Conservation (phyloP, 2,329 filamentous ascomycete genomes). For the Lojkania enalia region DNA sequence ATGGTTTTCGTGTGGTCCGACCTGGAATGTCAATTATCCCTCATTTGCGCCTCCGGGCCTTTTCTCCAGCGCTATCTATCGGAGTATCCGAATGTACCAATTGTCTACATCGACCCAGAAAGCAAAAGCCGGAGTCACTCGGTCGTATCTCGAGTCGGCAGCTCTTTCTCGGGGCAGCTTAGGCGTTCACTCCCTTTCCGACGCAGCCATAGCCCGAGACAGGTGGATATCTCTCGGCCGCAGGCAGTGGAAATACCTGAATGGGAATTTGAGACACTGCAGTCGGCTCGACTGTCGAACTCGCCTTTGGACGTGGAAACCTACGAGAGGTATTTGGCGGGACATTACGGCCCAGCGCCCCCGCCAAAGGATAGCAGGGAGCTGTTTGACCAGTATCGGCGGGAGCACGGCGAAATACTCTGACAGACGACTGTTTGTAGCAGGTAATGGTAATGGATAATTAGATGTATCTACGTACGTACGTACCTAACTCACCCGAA, state of each 20-base stretch:
- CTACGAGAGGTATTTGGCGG: constrained; percentile 23
- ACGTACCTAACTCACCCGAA: background rate
- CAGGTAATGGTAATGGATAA: no score
- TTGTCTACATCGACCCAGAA: constrained; percentile 10
- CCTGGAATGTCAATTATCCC: constrained; percentile 28
- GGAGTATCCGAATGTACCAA: constrained; percentile 10
- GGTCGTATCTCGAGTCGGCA: constrained; percentile 20
- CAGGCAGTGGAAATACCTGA: constrained; percentile 19
- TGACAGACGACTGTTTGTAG: no score
- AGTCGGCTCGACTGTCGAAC: constrained; percentile 5
- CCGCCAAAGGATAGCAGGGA: constrained; percentile 24
- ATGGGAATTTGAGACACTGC: constrained; percentile 22
- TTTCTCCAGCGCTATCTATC: constrained; percentile 24
- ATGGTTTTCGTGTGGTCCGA: constrained; percentile 28
- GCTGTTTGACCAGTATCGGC: constrained; percentile 22
- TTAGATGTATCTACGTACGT: background rate
- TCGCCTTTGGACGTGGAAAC: constrained; percentile 13
- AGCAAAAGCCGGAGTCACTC: constrained; percentile 13
- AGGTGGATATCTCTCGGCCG: constrained; percentile 15
- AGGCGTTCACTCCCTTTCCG: constrained; percentile 12
- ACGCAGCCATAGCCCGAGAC: constrained; percentile 8
- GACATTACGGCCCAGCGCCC: constrained; percentile 22
- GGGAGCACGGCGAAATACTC: constrained; percentile 16
- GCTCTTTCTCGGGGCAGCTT: constrained; percentile 16
- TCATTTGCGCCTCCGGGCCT: constrained; percentile 31